A percentile compares a stretch with the other conserved stretches of the same genome.
Evolutionary conservation across 2,329 filamentous ascomycete genomes (phyloP).

Genomic region (Diaporthe sp.): DNA sequence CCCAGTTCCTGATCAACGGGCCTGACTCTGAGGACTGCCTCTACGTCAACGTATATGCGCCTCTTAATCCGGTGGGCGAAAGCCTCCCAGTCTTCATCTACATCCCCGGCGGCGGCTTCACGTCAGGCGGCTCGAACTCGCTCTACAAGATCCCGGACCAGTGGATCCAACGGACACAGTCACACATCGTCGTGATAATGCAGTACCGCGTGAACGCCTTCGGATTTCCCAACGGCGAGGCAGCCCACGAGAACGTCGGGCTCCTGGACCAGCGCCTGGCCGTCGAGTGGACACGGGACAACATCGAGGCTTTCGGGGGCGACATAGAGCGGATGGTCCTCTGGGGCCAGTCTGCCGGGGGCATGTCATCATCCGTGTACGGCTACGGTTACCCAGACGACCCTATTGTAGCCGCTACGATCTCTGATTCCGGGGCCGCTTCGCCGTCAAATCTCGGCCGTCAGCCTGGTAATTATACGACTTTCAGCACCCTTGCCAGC

Average conservation of each 20-base stretch:
- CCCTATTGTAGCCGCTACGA: conserved; percentile 56
- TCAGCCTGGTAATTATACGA: conserved; percentile 46
- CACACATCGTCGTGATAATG: conserved; percentile 26
- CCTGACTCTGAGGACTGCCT: conserved; percentile 35
- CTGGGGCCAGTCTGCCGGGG: conserved; percentile 64
- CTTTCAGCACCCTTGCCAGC: conserved; percentile 57
- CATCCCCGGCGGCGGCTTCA: conserved; percentile 34
- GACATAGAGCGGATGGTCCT: conserved; percentile 60
- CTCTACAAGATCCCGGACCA: conserved; percentile 35
- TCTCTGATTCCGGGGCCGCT: conserved; percentile 56
- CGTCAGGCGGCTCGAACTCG: conserved; percentile 24
- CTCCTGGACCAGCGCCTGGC: conserved; percentile 67
- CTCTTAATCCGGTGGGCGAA: not conserved
- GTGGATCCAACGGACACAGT: conserved; percentile 34
- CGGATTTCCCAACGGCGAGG: conserved; percentile 49
- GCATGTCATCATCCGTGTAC: conserved; percentile 54
- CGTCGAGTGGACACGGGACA: conserved; percentile 65
- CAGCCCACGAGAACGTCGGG: conserved; percentile 59
- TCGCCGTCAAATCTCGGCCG: conserved; percentile 41
- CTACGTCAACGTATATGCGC: conserved; percentile 32
- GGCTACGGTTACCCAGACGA: conserved; percentile 58
- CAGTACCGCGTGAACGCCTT: conserved; percentile 40
- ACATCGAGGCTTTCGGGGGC: conserved; percentile 66
- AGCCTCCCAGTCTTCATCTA: conserved; percentile 31
- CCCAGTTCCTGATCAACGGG: conserved; percentile 34